These are phyloP conservation scores for Leccinum variicolor DNA, from an alignment of 768 basidiomycete species.

Conservation along the genomic window DNA sequence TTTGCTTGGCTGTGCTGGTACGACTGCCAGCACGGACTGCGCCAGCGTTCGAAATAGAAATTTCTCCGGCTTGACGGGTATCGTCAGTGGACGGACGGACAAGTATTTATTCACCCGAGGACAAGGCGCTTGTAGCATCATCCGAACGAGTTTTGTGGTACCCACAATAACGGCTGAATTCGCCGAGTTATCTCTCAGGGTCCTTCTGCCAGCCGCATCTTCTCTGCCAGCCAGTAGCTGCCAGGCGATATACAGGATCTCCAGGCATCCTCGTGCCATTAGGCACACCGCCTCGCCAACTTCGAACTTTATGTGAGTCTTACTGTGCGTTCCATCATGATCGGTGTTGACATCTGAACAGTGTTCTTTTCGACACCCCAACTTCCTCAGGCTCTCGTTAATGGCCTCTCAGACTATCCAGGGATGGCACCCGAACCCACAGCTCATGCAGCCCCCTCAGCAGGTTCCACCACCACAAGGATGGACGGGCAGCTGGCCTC, in stretches of 20 bases:
- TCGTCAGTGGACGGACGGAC: constrained; percentile 7
- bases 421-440: constrained; percentile 34
- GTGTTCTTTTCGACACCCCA: neutral
- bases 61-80: constrained; percentile 20
- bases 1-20: constrained; percentile 18
- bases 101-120: constrained; percentile 9
- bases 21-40: neutral
- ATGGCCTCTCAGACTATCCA: constrained; percentile 26
- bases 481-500: constrained; percentile 39
- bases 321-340: neutral
- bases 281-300: neutral
- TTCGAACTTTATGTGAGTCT: constrained; percentile 1
- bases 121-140: neutral
- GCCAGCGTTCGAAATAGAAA: neutral
- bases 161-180: neutral
- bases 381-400: neutral
- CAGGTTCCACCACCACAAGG: constrained; percentile 26
- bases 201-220: neutral
- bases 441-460: constrained; percentile 28
- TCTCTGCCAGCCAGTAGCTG: neutral
- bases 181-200: constrained; percentile 1
- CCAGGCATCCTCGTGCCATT: neutral
- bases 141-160: neutral
- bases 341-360: constrained; percentile 11
- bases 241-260: neutral